Percentiles rank a stretch among this genome's conserved stretches.
Conservation (phyloP, 2,329 filamentous ascomycete genomes). For the Cladosporium sp. region DNA sequence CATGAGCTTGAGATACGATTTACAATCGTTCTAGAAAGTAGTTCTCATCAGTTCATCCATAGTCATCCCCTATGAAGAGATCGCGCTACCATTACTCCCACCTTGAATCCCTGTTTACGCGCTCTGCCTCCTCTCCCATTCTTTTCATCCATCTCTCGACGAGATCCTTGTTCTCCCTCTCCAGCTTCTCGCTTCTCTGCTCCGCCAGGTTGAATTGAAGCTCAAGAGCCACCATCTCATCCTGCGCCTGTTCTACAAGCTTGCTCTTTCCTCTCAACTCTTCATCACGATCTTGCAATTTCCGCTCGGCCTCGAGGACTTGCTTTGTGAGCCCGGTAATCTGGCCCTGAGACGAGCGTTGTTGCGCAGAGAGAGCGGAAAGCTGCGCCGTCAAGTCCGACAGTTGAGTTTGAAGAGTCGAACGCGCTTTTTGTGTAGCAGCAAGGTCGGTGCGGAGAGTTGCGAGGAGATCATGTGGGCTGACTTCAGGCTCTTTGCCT, state of each 20-base stretch:
- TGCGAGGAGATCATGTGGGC: conserved; percentile 13
- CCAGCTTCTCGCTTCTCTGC: conserved; percentile 66
- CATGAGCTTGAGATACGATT: too few relatives aligned
- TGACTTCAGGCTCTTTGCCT: neutral
- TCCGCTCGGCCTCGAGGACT: conserved; percentile 57
- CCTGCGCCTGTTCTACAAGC: conserved; percentile 81
- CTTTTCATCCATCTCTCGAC: conserved; percentile 87
- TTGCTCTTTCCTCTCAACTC: conserved; percentile 81
- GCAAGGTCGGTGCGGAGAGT: conserved; percentile 64
- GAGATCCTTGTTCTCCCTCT: conserved; percentile 81
- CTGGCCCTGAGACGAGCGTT: conserved; percentile 55
- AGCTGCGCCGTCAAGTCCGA: conserved; percentile 62
- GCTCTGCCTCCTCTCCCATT: conserved; percentile 80
- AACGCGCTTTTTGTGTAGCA: conserved; percentile 70
- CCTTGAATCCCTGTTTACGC: conserved; percentile 62
- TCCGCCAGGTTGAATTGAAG: conserved; percentile 85
- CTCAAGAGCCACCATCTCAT: conserved; percentile 84
- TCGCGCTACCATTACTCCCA: conserved; percentile 20
- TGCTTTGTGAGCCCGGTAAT: conserved; percentile 62
- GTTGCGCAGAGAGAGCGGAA: conserved; percentile 56
- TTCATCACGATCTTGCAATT: conserved; percentile 75
- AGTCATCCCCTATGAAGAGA: too few relatives aligned
- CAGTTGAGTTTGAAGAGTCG: conserved; percentile 62
- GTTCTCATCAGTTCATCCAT: too few relatives aligned
- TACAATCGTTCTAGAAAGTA: too few relatives aligned